phyloP scores from a whole-genome alignment of 345 rosid genomes.

The Capsella bursapastoris region DNA sequence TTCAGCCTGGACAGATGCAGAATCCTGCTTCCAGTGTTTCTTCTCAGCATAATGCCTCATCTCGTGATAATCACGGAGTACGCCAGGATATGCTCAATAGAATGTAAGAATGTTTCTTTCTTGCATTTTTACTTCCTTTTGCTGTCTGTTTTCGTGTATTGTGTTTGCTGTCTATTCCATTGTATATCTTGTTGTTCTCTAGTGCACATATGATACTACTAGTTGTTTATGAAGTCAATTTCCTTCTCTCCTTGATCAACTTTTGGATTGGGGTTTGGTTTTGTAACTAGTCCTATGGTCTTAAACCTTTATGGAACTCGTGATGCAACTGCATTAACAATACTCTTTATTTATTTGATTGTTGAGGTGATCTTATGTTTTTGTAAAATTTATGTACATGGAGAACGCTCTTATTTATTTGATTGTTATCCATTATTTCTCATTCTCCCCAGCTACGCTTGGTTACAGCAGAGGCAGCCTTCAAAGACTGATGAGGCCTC shows the following conservation, averaged over 20 bases:
- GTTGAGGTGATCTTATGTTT: conserved; percentile 28
- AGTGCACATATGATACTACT: too few relatives aligned
- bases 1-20: conserved; percentile 63
- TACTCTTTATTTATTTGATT: conserved; percentile 4
- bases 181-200: too few relatives aligned
- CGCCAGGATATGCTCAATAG: conserved; percentile 53
- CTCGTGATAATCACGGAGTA: conserved; percentile 47
- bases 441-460: conserved; percentile 50
- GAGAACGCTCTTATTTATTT: conserved; percentile 24
- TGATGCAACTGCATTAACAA: conserved; percentile 8
- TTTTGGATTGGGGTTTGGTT: conserved; percentile 10
- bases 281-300: conserved; percentile 3
- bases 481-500: conserved; percentile 52
- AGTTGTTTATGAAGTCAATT: background rate
- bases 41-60: conserved; percentile 36
- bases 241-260: background rate
- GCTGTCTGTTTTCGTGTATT: too few relatives aligned
- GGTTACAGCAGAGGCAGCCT: conserved; percentile 62
- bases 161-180: too few relatives aligned
- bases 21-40: conserved; percentile 46
- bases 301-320: background rate
- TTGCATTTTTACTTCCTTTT: background rate
- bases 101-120: conserved; percentile 56
- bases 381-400: background rate
- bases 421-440: conserved; percentile 8